A percentile compares a stretch with the other conserved stretches of the same genome.
phyloP scores from a whole-genome alignment of 1,284 basidiomycete genomes.

The Rhodotorula sp. region DNA sequence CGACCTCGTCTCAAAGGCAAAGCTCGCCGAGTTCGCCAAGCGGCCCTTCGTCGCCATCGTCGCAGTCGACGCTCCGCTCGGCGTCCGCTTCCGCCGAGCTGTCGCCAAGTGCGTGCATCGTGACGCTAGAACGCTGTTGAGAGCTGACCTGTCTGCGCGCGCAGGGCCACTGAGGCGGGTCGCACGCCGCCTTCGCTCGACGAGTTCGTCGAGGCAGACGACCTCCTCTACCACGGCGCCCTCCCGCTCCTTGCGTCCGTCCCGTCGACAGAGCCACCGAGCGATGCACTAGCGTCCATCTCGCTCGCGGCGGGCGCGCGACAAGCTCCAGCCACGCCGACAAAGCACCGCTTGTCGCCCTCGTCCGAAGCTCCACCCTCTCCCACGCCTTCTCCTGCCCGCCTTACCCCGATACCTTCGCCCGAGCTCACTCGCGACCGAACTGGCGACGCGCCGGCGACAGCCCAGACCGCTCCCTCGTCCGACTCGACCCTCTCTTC shows the following conservation, averaged over 20 bases:
- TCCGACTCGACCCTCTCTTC: conserved; percentile 30
- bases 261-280: not conserved
- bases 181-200: conserved; percentile 55
- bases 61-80: conserved; percentile 79
- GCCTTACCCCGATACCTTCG: conserved; percentile 25
- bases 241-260: conserved; percentile 26
- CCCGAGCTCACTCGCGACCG: conserved; percentile 57
- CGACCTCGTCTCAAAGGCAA: conserved; percentile 61
- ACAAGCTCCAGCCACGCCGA: not conserved
- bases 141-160: not conserved
- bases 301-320: not conserved
- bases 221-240: conserved; percentile 61
- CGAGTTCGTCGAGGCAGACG: conserved; percentile 66
- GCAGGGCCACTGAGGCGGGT: conserved; percentile 2
- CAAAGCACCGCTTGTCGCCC: conserved; percentile 48
- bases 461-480: not conserved
- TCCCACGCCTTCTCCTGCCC: conserved; percentile 24
- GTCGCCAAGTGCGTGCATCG: conserved; percentile 10
- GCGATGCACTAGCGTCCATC: not conserved
- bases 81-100: conserved; percentile 53
- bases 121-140: too few species aligned
- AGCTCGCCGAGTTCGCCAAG: conserved; percentile 73
- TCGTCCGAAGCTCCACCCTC: conserved; percentile 46
- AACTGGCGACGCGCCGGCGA: fast-evolving
- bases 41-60: conserved; percentile 89